Base-by-base conservation (phyloP, 192 early-diverging fungal species). In the Coemansia biformis region DNA sequence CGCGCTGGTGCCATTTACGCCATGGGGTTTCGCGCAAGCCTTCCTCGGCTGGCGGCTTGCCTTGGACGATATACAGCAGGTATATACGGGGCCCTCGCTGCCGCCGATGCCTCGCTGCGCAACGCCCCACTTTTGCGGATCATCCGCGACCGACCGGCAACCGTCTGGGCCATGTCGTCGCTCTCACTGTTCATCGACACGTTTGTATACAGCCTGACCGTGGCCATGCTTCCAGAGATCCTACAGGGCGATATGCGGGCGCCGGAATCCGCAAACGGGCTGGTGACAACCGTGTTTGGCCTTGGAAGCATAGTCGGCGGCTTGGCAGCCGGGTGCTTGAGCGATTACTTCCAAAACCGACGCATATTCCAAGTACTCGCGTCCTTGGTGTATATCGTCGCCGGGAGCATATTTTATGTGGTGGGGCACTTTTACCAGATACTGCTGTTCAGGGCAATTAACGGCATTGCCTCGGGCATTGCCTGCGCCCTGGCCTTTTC, bases 211-310 rank as follows among this genome's bases (percentile, higher is more conserved):
- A 24, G 51, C 0, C 52, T 66, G 21, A 58, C 63, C 0, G 51
- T 66, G 12, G 55, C 63, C n/a, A 54, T 48, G 17, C 46, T 66
- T n/a, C 63, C 63, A 0, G 55, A 66, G 8, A 54, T 66, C 14
- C 51, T 66, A 5, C 63, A 66, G 28, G 23, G 18, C 26, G 37
- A 39, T 7, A 66, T 66, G 63, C 46, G 51, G 38, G 51, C 57
- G 21, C 54, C 56, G 13, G 23, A 58, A 26, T 58, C 63, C 11
- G 47, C 51, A 19, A 66, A 58, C 39, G 63, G 63, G 9, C 36
- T 54, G 2, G 48, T 66, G 18, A 59, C 63, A 1, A 42, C 63
- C 16, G 53, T 66, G 63, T 66, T 66, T 48, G 63, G 63, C 23
- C 31, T 66, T 5, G 63, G 63, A 1, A 44, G 31, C 8, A 32